phyloP scores from a whole-genome alignment of 352 stramenopile genomes.

The Phytophthora uliginosa region DNA sequence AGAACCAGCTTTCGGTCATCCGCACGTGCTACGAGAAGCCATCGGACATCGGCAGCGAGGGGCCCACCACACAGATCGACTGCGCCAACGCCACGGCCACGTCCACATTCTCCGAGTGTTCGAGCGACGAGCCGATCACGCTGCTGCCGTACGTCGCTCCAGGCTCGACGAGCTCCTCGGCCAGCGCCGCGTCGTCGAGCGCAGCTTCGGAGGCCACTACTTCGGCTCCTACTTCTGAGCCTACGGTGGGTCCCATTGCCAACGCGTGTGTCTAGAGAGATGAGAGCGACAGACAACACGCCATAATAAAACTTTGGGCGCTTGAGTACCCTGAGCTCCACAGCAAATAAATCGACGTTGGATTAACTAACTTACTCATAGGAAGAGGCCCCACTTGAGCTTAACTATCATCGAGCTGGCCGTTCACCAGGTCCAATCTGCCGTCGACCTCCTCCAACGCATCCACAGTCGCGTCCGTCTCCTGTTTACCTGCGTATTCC shows the following conservation, averaged over 20 bases:
- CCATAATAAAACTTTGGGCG: background rate
- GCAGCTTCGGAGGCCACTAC: constrained; percentile 4
- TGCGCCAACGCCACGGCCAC: constrained; percentile 55
- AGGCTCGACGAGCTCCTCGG: constrained; percentile 11
- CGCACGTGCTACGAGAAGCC: constrained; percentile 76
- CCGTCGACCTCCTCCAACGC: constrained; percentile 4
- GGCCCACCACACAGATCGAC: constrained; percentile 61
- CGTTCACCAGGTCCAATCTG: constrained; percentile 1
- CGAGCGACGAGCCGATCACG: constrained; percentile 51
- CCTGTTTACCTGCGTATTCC: background rate
- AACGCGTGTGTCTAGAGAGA: constrained; percentile 23
- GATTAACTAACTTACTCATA: background rate
- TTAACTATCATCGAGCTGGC: background rate
- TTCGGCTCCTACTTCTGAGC: constrained; percentile 12
- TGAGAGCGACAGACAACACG: background rate
- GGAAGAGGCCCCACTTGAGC: background rate
- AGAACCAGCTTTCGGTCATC: constrained; percentile 76
- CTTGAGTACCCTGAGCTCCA: background rate
- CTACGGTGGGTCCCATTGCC: constrained; percentile 11
- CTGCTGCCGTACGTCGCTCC: constrained; percentile 54
- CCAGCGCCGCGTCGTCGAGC: background rate
- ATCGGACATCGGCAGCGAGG: constrained; percentile 30
- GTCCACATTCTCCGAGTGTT: constrained; percentile 65
- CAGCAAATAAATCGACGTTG: background rate
- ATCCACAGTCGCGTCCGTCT: background rate